Evolutionary conservation across 2,329 filamentous ascomycete genomes (phyloP).

Genomic region (Cladosporium sp.): DNA sequence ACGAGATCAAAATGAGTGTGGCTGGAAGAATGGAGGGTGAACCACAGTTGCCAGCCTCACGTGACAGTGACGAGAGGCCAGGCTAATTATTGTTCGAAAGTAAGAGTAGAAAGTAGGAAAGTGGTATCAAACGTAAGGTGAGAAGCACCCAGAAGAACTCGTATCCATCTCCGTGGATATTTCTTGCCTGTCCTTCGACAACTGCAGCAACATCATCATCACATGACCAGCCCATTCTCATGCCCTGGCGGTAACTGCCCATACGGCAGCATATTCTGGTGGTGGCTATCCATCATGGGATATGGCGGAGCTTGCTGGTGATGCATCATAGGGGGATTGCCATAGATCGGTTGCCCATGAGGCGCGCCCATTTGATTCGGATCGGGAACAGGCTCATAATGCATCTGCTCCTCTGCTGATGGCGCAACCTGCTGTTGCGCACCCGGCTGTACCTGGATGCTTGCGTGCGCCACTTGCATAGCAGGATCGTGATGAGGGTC

Average conservation of each 20-base stretch:
- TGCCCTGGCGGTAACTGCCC: constrained; percentile 27
- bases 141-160: not conserved
- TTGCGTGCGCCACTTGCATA: constrained; percentile 17
- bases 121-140: constrained; percentile 1
- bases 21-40: not conserved
- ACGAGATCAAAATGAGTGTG: constrained; percentile 1
- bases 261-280: constrained; percentile 30
- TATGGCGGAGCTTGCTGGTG: constrained; percentile 27
- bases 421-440: constrained; percentile 16
- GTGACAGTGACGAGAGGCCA: not conserved
- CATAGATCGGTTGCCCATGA: constrained; percentile 23
- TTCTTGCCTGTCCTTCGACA: no score
- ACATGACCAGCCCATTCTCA: constrained; percentile 29
- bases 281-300: constrained; percentile 30
- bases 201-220: not conserved
- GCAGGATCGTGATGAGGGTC: constrained; percentile 18
- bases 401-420: constrained; percentile 29
- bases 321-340: constrained; percentile 29
- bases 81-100: not conserved
- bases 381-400: constrained; percentile 30
- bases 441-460: constrained; percentile 11
- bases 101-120: constrained; percentile 3
- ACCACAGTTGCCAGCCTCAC: not conserved
- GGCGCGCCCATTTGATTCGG: constrained; percentile 23
- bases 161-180: no score